phyloP scores from a whole-genome alignment of 176 grass and related monocot genomes.

The Oryza meyeriana region DNA sequence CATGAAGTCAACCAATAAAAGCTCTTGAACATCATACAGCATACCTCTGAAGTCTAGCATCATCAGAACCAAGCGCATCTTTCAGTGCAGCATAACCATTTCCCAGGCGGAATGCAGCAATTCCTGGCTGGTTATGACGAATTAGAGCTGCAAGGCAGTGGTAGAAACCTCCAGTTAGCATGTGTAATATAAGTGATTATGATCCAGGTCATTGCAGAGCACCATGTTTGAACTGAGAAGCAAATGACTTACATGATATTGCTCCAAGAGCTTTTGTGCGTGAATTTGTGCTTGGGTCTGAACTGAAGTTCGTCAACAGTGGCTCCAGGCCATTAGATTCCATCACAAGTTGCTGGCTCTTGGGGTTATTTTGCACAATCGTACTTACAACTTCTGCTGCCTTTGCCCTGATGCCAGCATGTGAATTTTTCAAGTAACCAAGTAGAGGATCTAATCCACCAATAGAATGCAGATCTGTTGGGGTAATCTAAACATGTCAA shows the following conservation, averaged over 20 bases:
- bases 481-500: constrained; percentile 13
- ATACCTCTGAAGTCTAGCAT: constrained; percentile 84
- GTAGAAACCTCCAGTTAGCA: constrained; percentile 8
- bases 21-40: background rate
- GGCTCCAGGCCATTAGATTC: constrained; percentile 81
- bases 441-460: constrained; percentile 87
- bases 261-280: constrained; percentile 96
- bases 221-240: background rate
- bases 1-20: background rate
- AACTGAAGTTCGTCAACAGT: constrained; percentile 77
- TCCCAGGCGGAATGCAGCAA: constrained; percentile 82
- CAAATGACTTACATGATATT: constrained; percentile 66
- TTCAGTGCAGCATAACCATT: constrained; percentile 82
- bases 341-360: constrained; percentile 82
- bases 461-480: constrained; percentile 76
- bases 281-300: constrained; percentile 54
- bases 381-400: constrained; percentile 88
- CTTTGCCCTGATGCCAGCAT: constrained; percentile 87
- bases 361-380: constrained; percentile 90
- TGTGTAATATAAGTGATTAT: background rate
- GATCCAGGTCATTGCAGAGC: background rate
- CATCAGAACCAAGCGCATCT: constrained; percentile 78
- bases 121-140: constrained; percentile 68
- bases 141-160: constrained; percentile 59
- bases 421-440: constrained; percentile 68